These are phyloP conservation scores for Nicotiana tomentosiformis DNA, from an alignment of 257 asterid genomes.

Conservation along the genomic window DNA sequence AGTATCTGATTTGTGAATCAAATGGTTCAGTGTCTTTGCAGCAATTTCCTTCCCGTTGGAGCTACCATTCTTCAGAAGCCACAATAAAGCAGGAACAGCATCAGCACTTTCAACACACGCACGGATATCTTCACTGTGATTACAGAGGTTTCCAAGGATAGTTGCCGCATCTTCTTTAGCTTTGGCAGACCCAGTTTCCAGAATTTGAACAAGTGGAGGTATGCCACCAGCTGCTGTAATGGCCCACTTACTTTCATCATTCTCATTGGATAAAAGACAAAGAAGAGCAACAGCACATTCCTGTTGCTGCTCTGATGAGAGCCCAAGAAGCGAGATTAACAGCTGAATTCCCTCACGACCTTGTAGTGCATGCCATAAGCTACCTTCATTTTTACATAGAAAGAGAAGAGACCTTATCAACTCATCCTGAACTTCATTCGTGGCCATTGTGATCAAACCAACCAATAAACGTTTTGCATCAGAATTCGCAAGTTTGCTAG, in stretches of 20 bases:
- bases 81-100: conserved; percentile 95
- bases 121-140: conserved; percentile 98
- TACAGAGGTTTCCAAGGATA: conserved; percentile 94
- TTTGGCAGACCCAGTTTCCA: conserved; percentile 92
- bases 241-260: conserved; percentile 99
- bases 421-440: conserved; percentile 89
- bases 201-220: conserved; percentile 96
- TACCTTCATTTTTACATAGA: conserved; percentile 83
- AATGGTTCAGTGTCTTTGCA: conserved; percentile 90
- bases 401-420: conserved; percentile 72
- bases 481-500: conserved; percentile 73
- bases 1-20: conserved; percentile 98
- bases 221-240: conserved; percentile 99
- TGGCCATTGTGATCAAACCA: conserved; percentile 95
- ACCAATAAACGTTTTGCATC: conserved; percentile 90
- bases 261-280: conserved; percentile 82
- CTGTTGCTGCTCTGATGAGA: conserved; percentile 99
- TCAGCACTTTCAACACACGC: conserved; percentile 99
- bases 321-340: conserved; percentile 93
- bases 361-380: conserved; percentile 94
- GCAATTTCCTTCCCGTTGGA: conserved; percentile 95
- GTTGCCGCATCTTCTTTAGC: conserved; percentile 99
- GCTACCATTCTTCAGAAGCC: conserved; percentile 96
- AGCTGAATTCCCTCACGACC: conserved; percentile 99
- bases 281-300: conserved; percentile 98